Evolutionary conservation across 331 rosid species (phyloP).

Genomic region (Quercus phellos): DNA sequence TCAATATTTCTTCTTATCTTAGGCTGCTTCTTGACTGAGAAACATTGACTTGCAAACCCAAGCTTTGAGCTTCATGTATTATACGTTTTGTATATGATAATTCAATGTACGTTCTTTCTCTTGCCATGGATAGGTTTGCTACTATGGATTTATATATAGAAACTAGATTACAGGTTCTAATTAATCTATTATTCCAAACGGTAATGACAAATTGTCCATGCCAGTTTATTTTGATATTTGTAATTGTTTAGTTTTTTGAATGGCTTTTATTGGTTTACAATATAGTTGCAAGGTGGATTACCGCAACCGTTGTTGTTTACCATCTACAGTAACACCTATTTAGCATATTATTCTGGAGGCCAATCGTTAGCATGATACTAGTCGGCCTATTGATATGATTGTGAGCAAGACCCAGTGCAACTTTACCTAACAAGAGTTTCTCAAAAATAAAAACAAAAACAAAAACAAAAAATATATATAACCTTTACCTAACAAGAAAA

Average conservation of each 20-base stretch:
- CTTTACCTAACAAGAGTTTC: too few species aligned
- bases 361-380: too few species aligned
- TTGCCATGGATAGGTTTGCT: not conserved
- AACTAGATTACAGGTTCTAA: not conserved
- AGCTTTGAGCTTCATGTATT: not conserved
- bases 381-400: too few species aligned
- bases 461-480: too few species aligned
- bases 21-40: not conserved
- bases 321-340: too few species aligned
- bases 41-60: not conserved
- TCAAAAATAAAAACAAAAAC: too few species aligned
- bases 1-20: not conserved
- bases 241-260: not conserved
- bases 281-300: not conserved
- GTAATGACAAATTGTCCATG: not conserved
- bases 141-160: not conserved
- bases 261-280: not conserved
- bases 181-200: not conserved
- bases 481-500: too few species aligned
- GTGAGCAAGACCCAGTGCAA: too few species aligned
- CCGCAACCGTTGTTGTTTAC: too few species aligned
- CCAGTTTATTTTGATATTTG: not conserved
- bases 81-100: not conserved
- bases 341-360: too few species aligned
- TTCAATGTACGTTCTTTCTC: not conserved